Base-by-base conservation (phyloP, 345 rosid species). In the Ailanthus altissimus region DNA sequence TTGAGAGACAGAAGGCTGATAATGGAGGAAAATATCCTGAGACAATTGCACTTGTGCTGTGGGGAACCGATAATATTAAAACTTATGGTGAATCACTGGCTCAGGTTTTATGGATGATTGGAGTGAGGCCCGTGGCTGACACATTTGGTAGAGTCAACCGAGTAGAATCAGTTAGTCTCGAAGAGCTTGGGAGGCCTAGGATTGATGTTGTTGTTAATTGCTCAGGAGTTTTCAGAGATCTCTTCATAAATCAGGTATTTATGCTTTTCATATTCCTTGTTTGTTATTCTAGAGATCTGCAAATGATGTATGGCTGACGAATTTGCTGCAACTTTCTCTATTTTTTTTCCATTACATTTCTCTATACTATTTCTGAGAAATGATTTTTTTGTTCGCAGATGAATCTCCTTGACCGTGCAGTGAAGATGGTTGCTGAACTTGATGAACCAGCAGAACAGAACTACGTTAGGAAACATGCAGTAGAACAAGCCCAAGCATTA, bases 41-140 rank as follows among this genome's bases (percentile, higher is more conserved):
- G 92, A 96, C 98, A 16, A 76, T 96, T 38, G 98, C 99, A 3
- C 97, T 96, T 54, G 99, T 96, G 50, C 81, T 96, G 53, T 96
- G 98, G 99, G 99, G 99, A 83, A 96, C 98, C 3, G 99, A 96
- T 80, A 96, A 96, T 69, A 96, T 96, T 63, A 96, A 96, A 84
- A 96, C 99, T 18, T 96, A 96, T 45, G 99, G 99, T 11, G 99
- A 96, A 84, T 96, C 99, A 23, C 85, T 96, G 45, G 99, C 89
- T 65, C 99, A 96, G 80, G 99, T 96, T 76, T 79, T 96, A 83
- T 96, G 99, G 97, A 96, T 96, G 99, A 90, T 96, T 75, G 99
- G 99, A 1, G 99, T 91, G 25, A 90, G 77, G 71, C 99, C 99
- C 1, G 74, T 96, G 13, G 91, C 99, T 50, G 99, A 96, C 82